Evolutionary conservation across 352 stramenopile genomes (phyloP).

Genomic region (Pythium phragmiticola): DNA sequence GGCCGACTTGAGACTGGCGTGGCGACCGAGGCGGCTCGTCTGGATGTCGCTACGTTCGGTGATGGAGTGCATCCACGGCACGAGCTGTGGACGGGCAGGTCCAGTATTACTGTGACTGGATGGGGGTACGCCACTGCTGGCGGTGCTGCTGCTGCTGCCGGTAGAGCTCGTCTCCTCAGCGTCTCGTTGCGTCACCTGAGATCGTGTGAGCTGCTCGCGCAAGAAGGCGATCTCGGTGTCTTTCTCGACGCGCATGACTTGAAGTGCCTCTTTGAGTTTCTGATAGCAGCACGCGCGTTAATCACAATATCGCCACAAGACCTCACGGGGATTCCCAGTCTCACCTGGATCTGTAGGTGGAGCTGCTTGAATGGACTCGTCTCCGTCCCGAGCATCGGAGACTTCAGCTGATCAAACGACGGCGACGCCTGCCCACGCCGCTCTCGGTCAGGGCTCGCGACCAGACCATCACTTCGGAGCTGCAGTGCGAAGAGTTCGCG

Average conservation of each 20-base stretch:
- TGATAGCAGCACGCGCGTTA: neutral
- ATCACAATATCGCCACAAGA: neutral
- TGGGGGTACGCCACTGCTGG: neutral
- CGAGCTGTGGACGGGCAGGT: conserved; percentile 15
- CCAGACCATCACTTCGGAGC: conserved; percentile 6
- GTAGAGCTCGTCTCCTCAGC: neutral
- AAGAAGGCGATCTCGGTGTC: conserved; percentile 57
- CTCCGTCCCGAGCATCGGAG: conserved; percentile 1
- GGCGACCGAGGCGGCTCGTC: conserved; percentile 40
- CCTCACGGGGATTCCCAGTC: neutral
- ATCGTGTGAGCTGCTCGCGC: conserved; percentile 36
- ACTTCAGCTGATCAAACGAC: conserved; percentile 17
- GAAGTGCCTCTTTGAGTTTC: conserved; percentile 53
- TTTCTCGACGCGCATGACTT: conserved; percentile 50
- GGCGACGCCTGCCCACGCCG: neutral
- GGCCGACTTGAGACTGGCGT: conserved; percentile 48
- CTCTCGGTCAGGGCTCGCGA: conserved; percentile 14
- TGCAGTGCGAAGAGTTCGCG: conserved; percentile 15
- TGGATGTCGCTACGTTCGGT: conserved; percentile 43
- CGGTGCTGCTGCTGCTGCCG: neutral
- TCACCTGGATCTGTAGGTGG: conserved; percentile 37
- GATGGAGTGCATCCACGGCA: conserved; percentile 61
- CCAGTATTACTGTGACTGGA: neutral
- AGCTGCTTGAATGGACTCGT: conserved; percentile 25
- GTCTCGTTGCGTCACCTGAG: neutral